Evolutionary conservation across 176 grass and related monocot species (phyloP), one percentile per base, ranked within the genome.

Genomic region (Carex pumila): DNA sequence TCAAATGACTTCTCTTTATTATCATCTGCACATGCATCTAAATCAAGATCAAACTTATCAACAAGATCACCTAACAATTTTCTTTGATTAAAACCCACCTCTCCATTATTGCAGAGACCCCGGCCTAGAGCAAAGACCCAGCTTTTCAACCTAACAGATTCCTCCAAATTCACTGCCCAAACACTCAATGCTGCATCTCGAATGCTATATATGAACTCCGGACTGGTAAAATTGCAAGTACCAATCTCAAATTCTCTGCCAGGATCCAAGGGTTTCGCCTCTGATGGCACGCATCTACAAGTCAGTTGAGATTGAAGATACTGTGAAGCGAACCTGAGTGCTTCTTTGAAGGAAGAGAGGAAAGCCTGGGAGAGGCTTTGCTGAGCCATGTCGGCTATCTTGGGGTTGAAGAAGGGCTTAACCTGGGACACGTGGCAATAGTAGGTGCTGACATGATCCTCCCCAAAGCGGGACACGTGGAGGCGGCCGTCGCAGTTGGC

Each of bases 41-140:
- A 87, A 43, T 97, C 94, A 6, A 97, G 88, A 59, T 97, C 90
- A 34, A 97, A 85, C 85, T 89, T 94, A 83, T 97, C 94, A 15
- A 88, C 84, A 6, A 97, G 86, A 11, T 94, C 92, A 3, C 62
- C 56, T 10, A 65, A 30, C 0, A 37, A 10, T 47, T 88, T 86
- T 22, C 89, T 89, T 61, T 19, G 76, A 85, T 82, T 81, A 61
- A 74, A 87, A 14, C 81, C 83, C 0, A 86, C 68, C 30, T 90
- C 88, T 47, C 57, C 71, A 0, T 65, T 81, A 0, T 65, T 81
- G 2, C 88, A 93, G 68, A 84, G 86, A 0, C 90, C 92, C 66
- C 83, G 81, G 2, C 66, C 86, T 3, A 91, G 49, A 4, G 92
- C 95, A 5, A 32, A 72, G 25, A 66, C 62, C 91, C 92, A 98